A percentile compares a stretch with the other conserved stretches of the same genome.
Evolutionary conservation across 2,329 filamentous ascomycete genomes (phyloP).

Genomic region (Calonectria hongkongensis): DNA sequence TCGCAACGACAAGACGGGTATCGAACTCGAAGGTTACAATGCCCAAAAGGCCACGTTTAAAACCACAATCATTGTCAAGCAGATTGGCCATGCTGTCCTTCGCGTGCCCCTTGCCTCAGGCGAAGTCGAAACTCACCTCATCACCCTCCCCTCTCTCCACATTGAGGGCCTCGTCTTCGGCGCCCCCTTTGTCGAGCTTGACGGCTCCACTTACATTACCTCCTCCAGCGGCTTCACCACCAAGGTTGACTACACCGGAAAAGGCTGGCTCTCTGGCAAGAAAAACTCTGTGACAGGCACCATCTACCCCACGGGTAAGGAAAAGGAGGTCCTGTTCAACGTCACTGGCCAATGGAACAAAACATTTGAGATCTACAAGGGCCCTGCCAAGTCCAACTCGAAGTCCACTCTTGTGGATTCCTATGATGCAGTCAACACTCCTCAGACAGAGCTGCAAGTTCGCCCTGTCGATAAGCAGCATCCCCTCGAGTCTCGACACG

Average conservation of each 20-base stretch:
- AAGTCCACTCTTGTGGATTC: conserved; percentile 71
- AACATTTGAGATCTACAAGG: conserved; percentile 84
- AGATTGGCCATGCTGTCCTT: conserved; percentile 91
- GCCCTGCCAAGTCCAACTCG: conserved; percentile 70
- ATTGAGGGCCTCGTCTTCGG: conserved; percentile 94
- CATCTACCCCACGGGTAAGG: conserved; percentile 81
- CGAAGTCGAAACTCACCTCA: conserved; percentile 84
- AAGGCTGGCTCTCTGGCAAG: conserved; percentile 95
- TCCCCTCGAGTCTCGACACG: conserved; percentile 89
- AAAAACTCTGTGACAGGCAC: conserved; percentile 91
- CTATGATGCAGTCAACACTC: conserved; percentile 75
- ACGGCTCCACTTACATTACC: conserved; percentile 88
- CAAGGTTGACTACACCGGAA: conserved; percentile 94
- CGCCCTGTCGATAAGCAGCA: conserved; percentile 87
- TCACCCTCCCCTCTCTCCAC: conserved; percentile 92
- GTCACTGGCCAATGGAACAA: conserved; percentile 94
- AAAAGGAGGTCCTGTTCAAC: conserved; percentile 86
- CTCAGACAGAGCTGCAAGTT: conserved; percentile 81
- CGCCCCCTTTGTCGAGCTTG: conserved; percentile 92
- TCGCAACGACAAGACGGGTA: conserved; percentile 87
- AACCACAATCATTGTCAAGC: conserved; percentile 95
- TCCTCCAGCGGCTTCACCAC: conserved; percentile 91
- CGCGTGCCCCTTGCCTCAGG: conserved; percentile 75
- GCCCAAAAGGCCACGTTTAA: conserved; percentile 97
- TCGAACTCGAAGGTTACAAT: conserved; percentile 91